Conservation (phyloP, 306 rosid species). For the Sicyos baderoa region DNA sequence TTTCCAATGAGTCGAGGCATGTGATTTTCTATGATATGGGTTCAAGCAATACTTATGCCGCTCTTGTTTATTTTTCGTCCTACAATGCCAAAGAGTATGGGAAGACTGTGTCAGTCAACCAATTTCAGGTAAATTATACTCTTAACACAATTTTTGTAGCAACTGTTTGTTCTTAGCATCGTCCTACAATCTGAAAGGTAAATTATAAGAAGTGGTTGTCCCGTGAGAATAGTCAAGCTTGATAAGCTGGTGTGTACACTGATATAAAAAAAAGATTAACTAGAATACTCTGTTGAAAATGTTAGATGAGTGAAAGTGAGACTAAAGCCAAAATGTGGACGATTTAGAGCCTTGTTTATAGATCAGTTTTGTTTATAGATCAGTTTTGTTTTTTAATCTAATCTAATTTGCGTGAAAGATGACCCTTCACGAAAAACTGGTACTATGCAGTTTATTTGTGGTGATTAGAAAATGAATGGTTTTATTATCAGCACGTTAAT, state of each 20-base stretch:
- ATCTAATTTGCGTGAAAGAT: not conserved
- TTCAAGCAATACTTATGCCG: constrained; percentile 79
- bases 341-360: not conserved
- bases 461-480: not conserved
- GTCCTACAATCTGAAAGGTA: too few relatives aligned
- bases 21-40: constrained; percentile 96
- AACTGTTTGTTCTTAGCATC: not conserved
- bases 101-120: constrained; percentile 65
- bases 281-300: not conserved
- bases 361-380: not conserved
- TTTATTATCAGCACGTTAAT: not conserved
- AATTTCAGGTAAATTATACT: constrained; percentile 60
- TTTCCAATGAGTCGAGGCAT: constrained; percentile 70
- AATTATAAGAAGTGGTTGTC: too few relatives aligned
- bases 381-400: not conserved
- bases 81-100: constrained; percentile 76
- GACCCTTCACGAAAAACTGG: not conserved
- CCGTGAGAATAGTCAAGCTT: too few relatives aligned
- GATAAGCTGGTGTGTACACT: too few relatives aligned
- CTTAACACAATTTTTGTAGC: not conserved
- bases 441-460: not conserved
- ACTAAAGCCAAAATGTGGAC: not conserved
- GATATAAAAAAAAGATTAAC: too few relatives aligned
- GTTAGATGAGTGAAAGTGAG: not conserved
- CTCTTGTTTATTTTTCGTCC: constrained; percentile 73